These are phyloP conservation scores for Bipolaris gigantea DNA, from an alignment of 2,329 filamentous ascomycete species.

Conservation along the genomic window DNA sequence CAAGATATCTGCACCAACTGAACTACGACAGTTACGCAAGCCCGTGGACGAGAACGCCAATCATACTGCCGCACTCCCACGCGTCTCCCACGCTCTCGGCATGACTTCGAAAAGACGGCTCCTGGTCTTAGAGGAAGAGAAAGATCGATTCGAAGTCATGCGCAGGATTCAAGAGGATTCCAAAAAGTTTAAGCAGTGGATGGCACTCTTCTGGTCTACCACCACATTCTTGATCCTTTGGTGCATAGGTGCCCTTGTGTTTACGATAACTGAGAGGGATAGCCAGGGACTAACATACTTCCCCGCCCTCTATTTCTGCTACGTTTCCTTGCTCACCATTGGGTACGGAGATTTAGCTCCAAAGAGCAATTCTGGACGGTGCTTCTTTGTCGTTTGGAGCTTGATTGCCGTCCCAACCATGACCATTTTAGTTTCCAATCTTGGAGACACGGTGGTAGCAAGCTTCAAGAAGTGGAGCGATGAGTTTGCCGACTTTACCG, in stretches of 20 bases:
- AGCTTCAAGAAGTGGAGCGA: constrained; percentile 65
- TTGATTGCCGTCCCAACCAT: constrained; percentile 83
- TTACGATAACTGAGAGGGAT: constrained; percentile 62
- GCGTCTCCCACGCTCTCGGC: constrained; percentile 13
- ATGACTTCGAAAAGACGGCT: constrained; percentile 49
- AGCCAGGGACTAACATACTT: constrained; percentile 71
- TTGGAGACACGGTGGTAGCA: constrained; percentile 78
- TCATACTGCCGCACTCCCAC: constrained; percentile 7
- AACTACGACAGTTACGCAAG: constrained; percentile 26
- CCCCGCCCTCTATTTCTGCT: constrained; percentile 81
- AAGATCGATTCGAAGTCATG: constrained; percentile 78
- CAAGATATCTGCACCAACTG: constrained; percentile 32
- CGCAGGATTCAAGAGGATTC: constrained; percentile 72
- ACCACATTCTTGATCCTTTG: constrained; percentile 73
- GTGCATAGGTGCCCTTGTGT: constrained; percentile 77
- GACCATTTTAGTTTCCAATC: constrained; percentile 65
- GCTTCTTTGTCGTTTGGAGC: constrained; percentile 94
- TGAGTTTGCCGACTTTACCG: constrained; percentile 64
- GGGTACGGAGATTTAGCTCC: constrained; percentile 84
- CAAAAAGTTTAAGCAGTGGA: constrained; percentile 70
- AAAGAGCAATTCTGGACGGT: constrained; percentile 73
- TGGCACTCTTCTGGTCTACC: constrained; percentile 68
- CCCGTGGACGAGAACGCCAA: constrained; percentile 22
- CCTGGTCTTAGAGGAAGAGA: constrained; percentile 60
- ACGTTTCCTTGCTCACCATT: constrained; percentile 79